Base-by-base conservation (phyloP, 2,329 filamentous ascomycete genomes). In the Trichophyton schoenleinii region DNA sequence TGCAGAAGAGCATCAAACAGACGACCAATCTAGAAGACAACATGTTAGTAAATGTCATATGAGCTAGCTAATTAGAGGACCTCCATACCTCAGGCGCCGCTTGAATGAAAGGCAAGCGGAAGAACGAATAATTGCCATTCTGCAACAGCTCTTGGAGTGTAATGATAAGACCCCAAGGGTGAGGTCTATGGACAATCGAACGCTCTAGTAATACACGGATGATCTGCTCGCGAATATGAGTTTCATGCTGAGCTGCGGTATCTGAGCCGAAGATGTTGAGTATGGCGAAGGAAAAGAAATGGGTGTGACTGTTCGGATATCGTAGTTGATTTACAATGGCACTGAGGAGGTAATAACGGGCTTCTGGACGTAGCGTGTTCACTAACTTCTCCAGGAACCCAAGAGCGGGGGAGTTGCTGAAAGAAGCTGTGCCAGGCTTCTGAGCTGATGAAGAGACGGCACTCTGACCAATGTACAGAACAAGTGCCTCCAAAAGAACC, bases 121-220 rank as follows among this genome's bases (percentile, higher is more conserved):
- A 97, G 79, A 99, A 95, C 70, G 85, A 85, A 74, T 92, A 95
- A 70, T 86, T 89, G 60, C 88, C 86, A 72, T 95, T 96, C 79
- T 95, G 95, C 67, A 95, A 80, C 62, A 99, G 81, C 77, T 97
- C 94, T 65, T 94, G 78, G 64, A 95, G 82, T 41, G 91, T 92
- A 64, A 91, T 86, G 71, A 96, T 86, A 49, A 99, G 78, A 11
- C 95, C 95, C 92, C 92, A 97, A 18, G 95, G 92, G 72, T 97
- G 92, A 59, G 92, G 92, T 77, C 91, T 90, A 72, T 89, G 90
- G 22, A 90, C 88, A 63, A 95, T 83, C 55, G 96, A 79, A 57
- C 94, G 85, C 79, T 99, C 94, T 42, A 96, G 80, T 53, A 99
- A 78, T 25, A 96, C 85, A 55, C 92, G 85, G 59, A 90, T 89